Base-by-base conservation (phyloP, 2,329 filamentous ascomycete species). In the Xylariaceae sp. region DNA sequence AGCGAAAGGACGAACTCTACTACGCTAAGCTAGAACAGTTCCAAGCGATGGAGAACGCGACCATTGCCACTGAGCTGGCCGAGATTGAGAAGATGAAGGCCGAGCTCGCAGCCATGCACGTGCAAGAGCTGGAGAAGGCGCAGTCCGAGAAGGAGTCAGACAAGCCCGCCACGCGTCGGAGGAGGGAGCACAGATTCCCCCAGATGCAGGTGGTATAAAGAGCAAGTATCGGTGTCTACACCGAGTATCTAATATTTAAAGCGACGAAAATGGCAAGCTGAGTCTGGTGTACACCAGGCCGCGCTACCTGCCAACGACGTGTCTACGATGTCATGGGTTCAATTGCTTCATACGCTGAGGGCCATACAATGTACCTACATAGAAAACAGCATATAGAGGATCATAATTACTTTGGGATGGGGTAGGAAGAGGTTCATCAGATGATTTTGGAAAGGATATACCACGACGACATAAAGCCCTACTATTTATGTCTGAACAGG, bases 21-120 rank as follows among this genome's bases (percentile, higher is more conserved):
- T 58, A 54, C 15, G 62, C 66, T 8, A 66, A 68, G 62, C 23
- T 67, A 2, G 62, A 68, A 10, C 55, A 67, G 53, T 64, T 66
- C 53, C 67, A 70, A 47, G 68, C 68, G 59, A 58, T 64, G 10
- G 69, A 73, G 18, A 66, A 66, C 11, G 66, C 68, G 35, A 65
- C 67, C 4, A 61, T 61, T 11, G 45, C 52, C 2, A 61, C 61
- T 1, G 67, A 72, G 53, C 63, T 67, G 34, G 65, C 62, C 35
- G 67, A 68, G 54, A 70, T 71, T 1, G 57, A 65, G 11, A 67
- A 52, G 53, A 72, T 72, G 70, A 59, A 69, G 56, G 69, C 66
- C 3, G 70, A 67, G 58, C 61, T 72, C 7, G 61, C 55, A 3
- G 59, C 60, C 49, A 62, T 66, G 56, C 60, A 59, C 54, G 58